Conservation (phyloP, 352 stramenopile species). For the Globisporangium paroecandrum region DNA sequence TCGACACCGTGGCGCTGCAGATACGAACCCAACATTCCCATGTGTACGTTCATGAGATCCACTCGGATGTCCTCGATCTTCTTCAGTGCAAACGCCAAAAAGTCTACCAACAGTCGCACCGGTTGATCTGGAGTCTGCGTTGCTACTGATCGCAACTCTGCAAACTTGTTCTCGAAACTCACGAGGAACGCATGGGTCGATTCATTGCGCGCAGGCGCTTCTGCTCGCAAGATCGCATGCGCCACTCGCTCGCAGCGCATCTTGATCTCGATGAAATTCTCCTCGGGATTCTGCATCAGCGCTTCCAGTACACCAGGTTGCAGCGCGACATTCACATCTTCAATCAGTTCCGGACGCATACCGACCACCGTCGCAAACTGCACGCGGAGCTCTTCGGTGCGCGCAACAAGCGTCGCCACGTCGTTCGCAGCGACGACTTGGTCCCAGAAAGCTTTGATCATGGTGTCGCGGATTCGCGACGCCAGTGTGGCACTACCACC, state of each 20-base stretch:
- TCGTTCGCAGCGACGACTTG: constrained; percentile 49
- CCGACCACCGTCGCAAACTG: constrained; percentile 29
- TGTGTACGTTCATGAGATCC: constrained; percentile 60
- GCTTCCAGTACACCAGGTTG: constrained; percentile 24
- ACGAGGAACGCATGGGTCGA: constrained; percentile 39
- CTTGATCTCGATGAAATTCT: constrained; percentile 32
- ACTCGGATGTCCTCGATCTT: constrained; percentile 64
- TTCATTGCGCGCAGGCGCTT: constrained; percentile 50
- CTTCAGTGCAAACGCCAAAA: constrained; percentile 59
- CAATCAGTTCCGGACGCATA: constrained; percentile 28
- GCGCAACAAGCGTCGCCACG: constrained; percentile 36
- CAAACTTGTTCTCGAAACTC: constrained; percentile 27
- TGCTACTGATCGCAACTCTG: constrained; percentile 19
- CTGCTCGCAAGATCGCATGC: constrained; percentile 38
- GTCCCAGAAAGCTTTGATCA: constrained; percentile 73
- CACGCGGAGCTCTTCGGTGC: constrained; percentile 48
- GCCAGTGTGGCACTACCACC: constrained; percentile 26
- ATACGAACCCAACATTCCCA: constrained; percentile 50
- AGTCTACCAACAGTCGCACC: constrained; percentile 45
- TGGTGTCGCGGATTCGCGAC: constrained; percentile 41
- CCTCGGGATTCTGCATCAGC: constrained; percentile 33
- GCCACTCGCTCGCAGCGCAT: constrained; percentile 41
- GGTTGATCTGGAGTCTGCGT: background rate
- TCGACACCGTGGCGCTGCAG: constrained; percentile 54
- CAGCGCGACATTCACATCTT: constrained; percentile 39